Evolutionary conservation across 1,284 basidiomycete species (phyloP), one percentile per base, ranked within the genome.

Genomic region (Cronartium ribicola): DNA sequence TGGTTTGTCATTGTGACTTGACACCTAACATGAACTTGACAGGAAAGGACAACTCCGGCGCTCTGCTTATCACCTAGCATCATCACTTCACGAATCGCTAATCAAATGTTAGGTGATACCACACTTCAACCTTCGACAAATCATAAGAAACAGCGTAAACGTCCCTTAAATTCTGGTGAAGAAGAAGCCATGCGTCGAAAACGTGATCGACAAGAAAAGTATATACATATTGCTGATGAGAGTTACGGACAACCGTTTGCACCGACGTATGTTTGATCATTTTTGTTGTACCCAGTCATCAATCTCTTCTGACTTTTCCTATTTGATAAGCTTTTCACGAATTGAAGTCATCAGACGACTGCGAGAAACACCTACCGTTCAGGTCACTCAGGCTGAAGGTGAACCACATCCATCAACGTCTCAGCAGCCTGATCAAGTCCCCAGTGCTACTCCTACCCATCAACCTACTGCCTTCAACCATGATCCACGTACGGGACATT

Each of bases 221-320:
- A 48, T n/a, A 74, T 74, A 66, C 72, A 74, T 61, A 67, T 74
- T 37, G 72, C 57, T 14, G 72, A 74, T 67, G 72, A 74, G 39
- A 57, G 72, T 17, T 74, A 67, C 46, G 72, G 66, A 61, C 65
- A 67, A 61, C 14, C 72, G 0, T 74, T 74, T 62, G 66, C 72
- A 59, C 72, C 72, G 44, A 74, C 72, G 72, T 74, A 67, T 51
- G 65, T 44, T 22, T 61, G 17, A 2, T 61, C 22, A 14, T 4
- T 22, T 61, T 61, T 13, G 2, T 61, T 36, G 11, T n/a, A 67
- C 22, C 4, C 44, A 10, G 3, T 48, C 17, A 17, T 64, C 39
- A 41, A 20, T 41, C 14, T 20, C 55, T 51, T 62, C 41, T 14
- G 43, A 22, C 20, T 36, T 44, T 20, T 66, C 14, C 37, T 63